phyloP scores from a whole-genome alignment of 768 basidiomycete genomes.

The Pleurotus pulmonarius region DNA sequence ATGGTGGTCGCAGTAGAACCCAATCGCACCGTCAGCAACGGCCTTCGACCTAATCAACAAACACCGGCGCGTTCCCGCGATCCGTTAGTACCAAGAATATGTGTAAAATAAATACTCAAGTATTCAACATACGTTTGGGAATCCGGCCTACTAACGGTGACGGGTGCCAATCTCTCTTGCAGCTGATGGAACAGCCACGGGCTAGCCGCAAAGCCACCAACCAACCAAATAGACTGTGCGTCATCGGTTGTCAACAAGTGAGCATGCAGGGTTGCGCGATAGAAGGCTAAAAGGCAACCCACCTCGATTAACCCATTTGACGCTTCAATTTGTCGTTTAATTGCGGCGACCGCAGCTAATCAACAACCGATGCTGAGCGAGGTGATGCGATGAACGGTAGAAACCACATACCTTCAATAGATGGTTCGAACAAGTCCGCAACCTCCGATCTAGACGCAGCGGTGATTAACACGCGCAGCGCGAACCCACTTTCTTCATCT shows the following conservation, averaged over 20 bases:
- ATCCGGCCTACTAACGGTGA: slow-evolving; percentile 72
- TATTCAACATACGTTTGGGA: slow-evolving; percentile 60
- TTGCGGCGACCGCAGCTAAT: slow-evolving; percentile 57
- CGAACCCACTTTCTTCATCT: too few species aligned
- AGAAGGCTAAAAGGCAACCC: neutral
- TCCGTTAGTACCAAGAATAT: too few species aligned
- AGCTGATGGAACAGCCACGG: slow-evolving; percentile 78
- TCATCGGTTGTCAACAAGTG: neutral
- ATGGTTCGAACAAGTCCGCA: slow-evolving; percentile 75
- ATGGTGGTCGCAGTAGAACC: slow-evolving; percentile 82
- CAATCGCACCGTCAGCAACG: slow-evolving; percentile 79
- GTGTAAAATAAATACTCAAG: too few species aligned
- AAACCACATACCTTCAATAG: slow-evolving; percentile 47
- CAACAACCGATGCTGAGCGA: neutral
- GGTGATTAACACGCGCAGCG: neutral
- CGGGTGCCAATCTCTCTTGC: slow-evolving; percentile 59
- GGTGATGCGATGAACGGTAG: neutral
- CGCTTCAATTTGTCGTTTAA: slow-evolving; percentile 66
- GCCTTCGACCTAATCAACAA: slow-evolving; percentile 67
- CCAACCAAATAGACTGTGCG: slow-evolving; percentile 71
- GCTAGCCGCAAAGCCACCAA: slow-evolving; percentile 81
- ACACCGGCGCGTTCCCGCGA: neutral
- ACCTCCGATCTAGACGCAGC: slow-evolving; percentile 38
- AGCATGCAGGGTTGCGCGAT: too few species aligned
- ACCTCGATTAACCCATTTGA: slow-evolving; percentile 68